Evolutionary conservation across 2,329 filamentous ascomycete species (phyloP).

Genomic region (Blastomyces emzantsi): DNA sequence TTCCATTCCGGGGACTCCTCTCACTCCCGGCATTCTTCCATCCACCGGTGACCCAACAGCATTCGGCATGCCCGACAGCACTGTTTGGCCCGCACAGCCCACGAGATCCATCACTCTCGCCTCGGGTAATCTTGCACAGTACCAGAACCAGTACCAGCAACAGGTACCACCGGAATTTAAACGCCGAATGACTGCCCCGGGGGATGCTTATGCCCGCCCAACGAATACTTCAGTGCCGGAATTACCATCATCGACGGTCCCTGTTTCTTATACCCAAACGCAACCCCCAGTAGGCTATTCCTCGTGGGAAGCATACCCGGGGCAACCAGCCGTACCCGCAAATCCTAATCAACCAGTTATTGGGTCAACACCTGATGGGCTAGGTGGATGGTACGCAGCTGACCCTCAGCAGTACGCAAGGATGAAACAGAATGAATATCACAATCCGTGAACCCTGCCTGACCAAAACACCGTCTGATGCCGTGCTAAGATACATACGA

Average conservation of each 20-base stretch:
- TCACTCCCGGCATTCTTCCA: conserved; percentile 24
- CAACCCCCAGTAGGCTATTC: conserved; percentile 3
- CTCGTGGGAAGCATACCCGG: conserved; percentile 1
- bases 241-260: not conserved
- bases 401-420: not conserved
- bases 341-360: not conserved
- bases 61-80: conserved; percentile 24
- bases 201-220: conserved; percentile 17
- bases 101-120: conserved; percentile 29
- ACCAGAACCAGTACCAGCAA: conserved; percentile 24
- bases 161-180: conserved; percentile 28
- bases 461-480: not conserved
- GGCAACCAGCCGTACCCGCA: not conserved
- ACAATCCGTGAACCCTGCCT: not conserved
- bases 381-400: conserved; percentile 7
- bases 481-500: not conserved
- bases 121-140: conserved; percentile 22
- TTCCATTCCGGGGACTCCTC: conserved; percentile 24
- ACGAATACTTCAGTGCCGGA: conserved; percentile 3
- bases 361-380: not conserved
- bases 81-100: conserved; percentile 29
- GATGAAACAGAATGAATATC: conserved; percentile 5
- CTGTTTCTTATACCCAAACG: conserved; percentile 4
- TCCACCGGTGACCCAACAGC: conserved; percentile 25
- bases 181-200: conserved; percentile 31